Evolutionary conservation across 768 basidiomycete species (phyloP), one percentile per base, ranked within the genome.

Genomic region (Lentinula edodes): DNA sequence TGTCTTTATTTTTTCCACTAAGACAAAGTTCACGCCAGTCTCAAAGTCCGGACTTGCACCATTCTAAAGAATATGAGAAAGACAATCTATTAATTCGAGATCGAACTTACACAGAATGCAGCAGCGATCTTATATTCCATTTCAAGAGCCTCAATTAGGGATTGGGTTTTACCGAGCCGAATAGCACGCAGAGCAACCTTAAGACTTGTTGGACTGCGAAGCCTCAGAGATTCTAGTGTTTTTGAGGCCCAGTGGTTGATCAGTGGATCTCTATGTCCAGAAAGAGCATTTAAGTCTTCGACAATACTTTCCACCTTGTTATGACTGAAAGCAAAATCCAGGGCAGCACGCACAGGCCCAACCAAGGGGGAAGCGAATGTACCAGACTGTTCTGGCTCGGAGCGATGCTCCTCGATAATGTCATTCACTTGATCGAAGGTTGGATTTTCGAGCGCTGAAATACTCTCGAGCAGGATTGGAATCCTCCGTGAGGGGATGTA

Each of bases 51-150:
- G 78, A 70, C 85, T 90, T 46, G 87, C 88, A 55, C 84, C 86
- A 66, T 77, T 85, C 94, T 95, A 69, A 62, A 28, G 28, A 28
- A 28, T 28, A 28, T 28, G 28, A 28, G 28, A 28, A 3, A 3
- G 28, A 28, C 28, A 28, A 28, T 2, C 3, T 3, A 28, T 3
- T 3, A 28, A 28, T 3, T 28, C 3, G 38, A 64, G 66, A 54
- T 60, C 58, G 16, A 61, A 84, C 93, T 78, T 73, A 95, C 95
- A 67, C 91, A 91, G 72, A 86, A 96, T 15, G 93, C 94, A 38
- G 90, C 86, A 18, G 93, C 95, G 68, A 98, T 89, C 66, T 84
- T 84, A 65, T 95, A 78, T 69, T 98, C 96, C 86, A 90, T 93
- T 65, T 89, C 76, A 62, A 98, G 76, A 1, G 84, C 85, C 61